A percentile compares a stretch with the other conserved stretches of the same genome.
Conservation (phyloP, 495 filamentous ascomycete genomes). For the Hyphodiscus hymeniophilus region DNA sequence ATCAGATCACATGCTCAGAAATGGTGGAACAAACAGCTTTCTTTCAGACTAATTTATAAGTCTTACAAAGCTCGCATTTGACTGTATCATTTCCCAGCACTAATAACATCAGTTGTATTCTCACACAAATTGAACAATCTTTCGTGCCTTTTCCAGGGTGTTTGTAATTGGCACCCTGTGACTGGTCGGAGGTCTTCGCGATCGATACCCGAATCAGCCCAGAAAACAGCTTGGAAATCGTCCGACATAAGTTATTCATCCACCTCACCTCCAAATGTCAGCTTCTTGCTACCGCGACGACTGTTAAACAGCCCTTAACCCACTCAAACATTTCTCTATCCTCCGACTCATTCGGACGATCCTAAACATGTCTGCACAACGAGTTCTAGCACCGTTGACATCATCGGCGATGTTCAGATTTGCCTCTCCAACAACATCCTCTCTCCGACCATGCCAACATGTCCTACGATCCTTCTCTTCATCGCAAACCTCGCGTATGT, state of each 20-base stretch:
- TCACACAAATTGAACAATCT: too few species aligned
- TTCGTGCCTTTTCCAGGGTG: too few species aligned
- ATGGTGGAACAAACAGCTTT: too few species aligned
- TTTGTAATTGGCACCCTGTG: too few species aligned
- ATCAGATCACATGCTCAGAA: too few species aligned
- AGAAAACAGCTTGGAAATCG: neutral
- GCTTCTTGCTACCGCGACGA: neutral
- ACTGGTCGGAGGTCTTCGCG: too few species aligned
- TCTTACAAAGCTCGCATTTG: too few species aligned
- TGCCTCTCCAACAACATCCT: slow-evolving; percentile 28
- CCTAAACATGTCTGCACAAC: slow-evolving; percentile 20
- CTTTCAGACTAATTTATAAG: too few species aligned
- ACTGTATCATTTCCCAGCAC: too few species aligned
- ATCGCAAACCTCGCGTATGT: slow-evolving; percentile 40
- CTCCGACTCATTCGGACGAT: neutral
- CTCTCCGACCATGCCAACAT: slow-evolving; percentile 37
- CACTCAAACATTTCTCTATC: too few species aligned
- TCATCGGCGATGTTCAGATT: slow-evolving; percentile 45
- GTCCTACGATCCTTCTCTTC: slow-evolving; percentile 62
- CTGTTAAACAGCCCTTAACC: neutral
- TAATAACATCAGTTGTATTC: too few species aligned
- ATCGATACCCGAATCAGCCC: too few species aligned
- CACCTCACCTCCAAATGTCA: neutral
- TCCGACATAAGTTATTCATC: slow-evolving; percentile 1
- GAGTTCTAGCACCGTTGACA: slow-evolving; percentile 21